These are phyloP conservation scores for Phytopythium ostracodes DNA, from an alignment of 352 stramenopile genomes.

Conservation along the genomic window DNA sequence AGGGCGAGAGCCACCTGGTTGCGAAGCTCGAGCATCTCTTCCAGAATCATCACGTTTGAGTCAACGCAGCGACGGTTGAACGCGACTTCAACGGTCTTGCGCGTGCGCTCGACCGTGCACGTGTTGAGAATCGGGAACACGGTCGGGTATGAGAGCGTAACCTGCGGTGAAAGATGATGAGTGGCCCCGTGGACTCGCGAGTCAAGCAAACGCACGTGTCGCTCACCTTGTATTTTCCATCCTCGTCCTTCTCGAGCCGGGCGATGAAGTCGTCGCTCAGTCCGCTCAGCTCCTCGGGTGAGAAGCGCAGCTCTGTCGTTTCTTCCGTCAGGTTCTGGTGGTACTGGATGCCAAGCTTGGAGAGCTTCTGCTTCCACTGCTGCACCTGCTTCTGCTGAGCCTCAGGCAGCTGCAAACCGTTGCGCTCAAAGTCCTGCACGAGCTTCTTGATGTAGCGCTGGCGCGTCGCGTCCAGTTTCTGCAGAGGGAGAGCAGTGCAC, in stretches of 20 bases:
- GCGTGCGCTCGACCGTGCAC: constrained; percentile 80
- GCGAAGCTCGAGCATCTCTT: constrained; percentile 78
- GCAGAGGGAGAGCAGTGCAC: neutral
- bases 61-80: constrained; percentile 85
- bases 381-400: constrained; percentile 72
- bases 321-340: constrained; percentile 86
- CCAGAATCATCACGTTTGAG: constrained; percentile 76
- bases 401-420: constrained; percentile 69
- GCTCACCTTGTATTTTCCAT: constrained; percentile 79
- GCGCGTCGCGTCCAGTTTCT: constrained; percentile 52
- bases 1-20: constrained; percentile 71
- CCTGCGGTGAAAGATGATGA: constrained; percentile 17
- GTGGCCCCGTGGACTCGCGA: neutral
- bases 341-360: constrained; percentile 79
- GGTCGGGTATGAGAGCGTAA: constrained; percentile 86
- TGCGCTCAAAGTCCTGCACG: constrained; percentile 83
- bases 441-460: constrained; percentile 77
- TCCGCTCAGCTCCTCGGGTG: constrained; percentile 67
- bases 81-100: constrained; percentile 70
- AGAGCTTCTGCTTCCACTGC: constrained; percentile 82
- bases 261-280: constrained; percentile 76
- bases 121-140: constrained; percentile 88
- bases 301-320: constrained; percentile 80
- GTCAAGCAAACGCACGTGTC: neutral
- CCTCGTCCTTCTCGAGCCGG: constrained; percentile 57